These are phyloP conservation scores for Ascochyta fabae DNA, from an alignment of 2,329 filamentous ascomycete species.

Conservation along the genomic window DNA sequence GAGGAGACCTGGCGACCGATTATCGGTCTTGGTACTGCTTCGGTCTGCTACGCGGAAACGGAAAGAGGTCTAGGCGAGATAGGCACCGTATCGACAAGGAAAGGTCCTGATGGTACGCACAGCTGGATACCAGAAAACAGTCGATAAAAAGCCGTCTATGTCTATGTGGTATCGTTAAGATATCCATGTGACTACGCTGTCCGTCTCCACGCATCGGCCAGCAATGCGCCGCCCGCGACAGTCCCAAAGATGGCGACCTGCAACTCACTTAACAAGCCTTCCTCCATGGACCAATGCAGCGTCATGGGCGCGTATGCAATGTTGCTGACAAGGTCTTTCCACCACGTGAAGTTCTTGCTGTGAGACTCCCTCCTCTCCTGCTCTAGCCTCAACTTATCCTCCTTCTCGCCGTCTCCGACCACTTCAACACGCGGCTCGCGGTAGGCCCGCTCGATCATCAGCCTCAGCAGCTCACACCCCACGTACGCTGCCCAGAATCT, in stretches of 20 bases:
- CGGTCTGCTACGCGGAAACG: no score
- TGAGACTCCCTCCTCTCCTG: constrained; percentile 34
- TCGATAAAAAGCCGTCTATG: background rate
- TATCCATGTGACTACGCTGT: constrained; percentile 32
- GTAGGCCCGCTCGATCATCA: constrained; percentile 55
- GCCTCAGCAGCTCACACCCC: constrained; percentile 72
- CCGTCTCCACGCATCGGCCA: constrained; percentile 56
- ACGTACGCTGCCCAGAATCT: constrained; percentile 84
- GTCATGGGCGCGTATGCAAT: constrained; percentile 81
- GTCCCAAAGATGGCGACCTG: constrained; percentile 65
- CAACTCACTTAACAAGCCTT: constrained; percentile 61
- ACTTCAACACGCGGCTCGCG: constrained; percentile 22
- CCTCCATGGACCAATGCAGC: constrained; percentile 78
- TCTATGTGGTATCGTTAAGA: background rate
- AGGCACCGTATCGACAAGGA: no score
- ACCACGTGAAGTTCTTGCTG: constrained; percentile 58
- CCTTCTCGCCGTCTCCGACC: constrained; percentile 54
- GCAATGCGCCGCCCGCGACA: constrained; percentile 53
- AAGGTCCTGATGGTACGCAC: no score
- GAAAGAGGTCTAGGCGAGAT: no score
- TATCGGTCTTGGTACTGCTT: no score
- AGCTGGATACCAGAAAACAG: no score
- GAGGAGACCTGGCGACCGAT: no score
- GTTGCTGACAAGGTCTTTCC: constrained; percentile 72
- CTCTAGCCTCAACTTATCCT: constrained; percentile 53